These are phyloP conservation scores for Yamadazyma triangularis DNA, from an alignment of 1,139 yeast genomes.

Conservation along the genomic window DNA sequence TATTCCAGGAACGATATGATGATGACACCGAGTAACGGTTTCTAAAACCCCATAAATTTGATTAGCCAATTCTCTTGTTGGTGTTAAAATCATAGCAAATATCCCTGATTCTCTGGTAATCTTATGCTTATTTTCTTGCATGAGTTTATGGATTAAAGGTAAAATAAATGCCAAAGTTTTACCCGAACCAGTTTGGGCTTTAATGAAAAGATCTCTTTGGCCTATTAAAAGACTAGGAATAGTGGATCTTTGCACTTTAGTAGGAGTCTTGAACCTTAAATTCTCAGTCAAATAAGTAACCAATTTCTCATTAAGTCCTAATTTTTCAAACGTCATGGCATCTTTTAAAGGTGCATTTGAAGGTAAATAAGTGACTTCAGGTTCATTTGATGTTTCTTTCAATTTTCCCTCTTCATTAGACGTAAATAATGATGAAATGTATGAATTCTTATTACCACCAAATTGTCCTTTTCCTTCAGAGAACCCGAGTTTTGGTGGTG, in stretches of 20 bases:
- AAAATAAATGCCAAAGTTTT: conserved; percentile 81
- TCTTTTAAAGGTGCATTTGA: conserved; percentile 85
- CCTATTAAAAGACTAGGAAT: conserved; percentile 61
- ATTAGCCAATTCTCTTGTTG: conserved; percentile 92
- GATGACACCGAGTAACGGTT: conserved; percentile 65
- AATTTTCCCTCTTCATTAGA: conserved; percentile 47
- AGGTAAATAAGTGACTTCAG: conserved; percentile 34
- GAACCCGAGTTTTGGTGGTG: too few species aligned
- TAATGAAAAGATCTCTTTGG: conserved; percentile 71
- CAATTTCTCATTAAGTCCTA: conserved; percentile 61
- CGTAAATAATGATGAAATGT: conserved; percentile 84
- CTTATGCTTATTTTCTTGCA: conserved; percentile 44
- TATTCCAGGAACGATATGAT: conserved; percentile 83
- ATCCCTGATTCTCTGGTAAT: conserved; percentile 74
- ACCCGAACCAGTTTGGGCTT: conserved; percentile 96
- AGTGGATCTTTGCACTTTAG: conserved; percentile 79
- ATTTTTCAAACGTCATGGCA: conserved; percentile 61
- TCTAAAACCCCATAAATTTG: conserved; percentile 85
- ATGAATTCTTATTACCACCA: conserved; percentile 52
- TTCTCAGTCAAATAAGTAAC: conserved; percentile 52
- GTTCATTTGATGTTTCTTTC: conserved; percentile 6
- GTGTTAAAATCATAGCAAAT: conserved; percentile 82
- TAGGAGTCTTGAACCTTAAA: conserved; percentile 66
- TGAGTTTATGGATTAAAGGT: conserved; percentile 73
- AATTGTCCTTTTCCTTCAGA: conserved; percentile 42